Evolutionary conservation across 139 green algal species (phyloP), one percentile per base, ranked within the genome.

Genomic region (Asterochloris erici): DNA sequence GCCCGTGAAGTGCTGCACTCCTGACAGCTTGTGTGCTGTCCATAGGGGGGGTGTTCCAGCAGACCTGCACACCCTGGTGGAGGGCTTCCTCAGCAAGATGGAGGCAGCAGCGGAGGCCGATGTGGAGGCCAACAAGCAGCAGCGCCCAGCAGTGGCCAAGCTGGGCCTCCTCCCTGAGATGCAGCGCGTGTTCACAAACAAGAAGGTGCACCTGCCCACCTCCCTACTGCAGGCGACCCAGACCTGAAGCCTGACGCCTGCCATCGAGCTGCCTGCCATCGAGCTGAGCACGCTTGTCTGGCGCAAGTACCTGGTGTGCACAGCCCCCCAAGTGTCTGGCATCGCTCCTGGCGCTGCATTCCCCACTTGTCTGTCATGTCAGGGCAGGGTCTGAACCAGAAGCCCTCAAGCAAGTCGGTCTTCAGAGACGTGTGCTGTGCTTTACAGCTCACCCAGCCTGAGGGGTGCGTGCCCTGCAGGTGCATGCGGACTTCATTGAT

Each of bases 401-500:
- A 54, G 4, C n/a, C n/a, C n/a, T n/a, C n/a, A n/a, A n/a, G n/a
- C n/a, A n/a, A n/a, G n/a, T n/a, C n/a, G n/a, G n/a, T n/a, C n/a
- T n/a, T n/a, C n/a, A n/a, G n/a, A n/a, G n/a, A n/a, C n/a, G n/a
- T n/a, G n/a, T n/a, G n/a, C n/a, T n/a, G n/a, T n/a, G n/a, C n/a
- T n/a, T n/a, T n/a, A n/a, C 38, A 77, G 71, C 19, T 60, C 19
- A 29, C 66, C 26, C 27, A 77, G 81, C 63, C 27, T 1, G 63
- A 54, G 38, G 38, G 38, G 38, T 54, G 38, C 38, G 38, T 54
- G 38, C 38, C 38, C 6, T 54, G 38, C 38, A 54, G 38, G 74
- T 94, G 69, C 89, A 95, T 63, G 76, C 85, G 21, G 87, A 91
- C n/a, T 85, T 95, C 24, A 62, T 95, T 70, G 86, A 92, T 63